Base-by-base conservation (phyloP, 805 yeast genomes). In the Sugiyamaella qingdaonensis region DNA sequence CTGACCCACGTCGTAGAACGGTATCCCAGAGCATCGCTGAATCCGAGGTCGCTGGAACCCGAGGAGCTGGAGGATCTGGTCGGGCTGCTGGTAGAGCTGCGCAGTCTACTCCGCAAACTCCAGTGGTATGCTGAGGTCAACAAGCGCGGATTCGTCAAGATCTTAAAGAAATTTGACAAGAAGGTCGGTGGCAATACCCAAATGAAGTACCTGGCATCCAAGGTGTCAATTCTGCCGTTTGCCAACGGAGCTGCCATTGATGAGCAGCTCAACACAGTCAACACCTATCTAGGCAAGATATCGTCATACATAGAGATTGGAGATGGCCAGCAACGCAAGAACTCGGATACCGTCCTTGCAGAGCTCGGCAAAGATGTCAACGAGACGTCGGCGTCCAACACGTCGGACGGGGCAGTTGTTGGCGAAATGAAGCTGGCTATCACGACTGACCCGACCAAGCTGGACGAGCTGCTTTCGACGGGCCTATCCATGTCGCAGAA, bases 61-160 rank as follows among this genome's bases (percentile, higher is more conserved):
- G 80, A 78, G 53, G 89, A 85, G 53, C 74, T 78, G 29, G 85
- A 81, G 48, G 91, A 86, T 60, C 72, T 85, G 34, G 69, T 81
- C 31, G 81, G 80, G 19, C 84, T 89, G 16, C 71, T 91, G 36
- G 73, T 89, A 19, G 97, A 90, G 67, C 73, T 89, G 51, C 77
- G 96, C 46, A 77, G 85, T 14, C 81, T 82, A 54, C 80, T 86
- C 56, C 77, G 97, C 53, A 90, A 90, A 68, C 74, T 91, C 65
- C 90, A 88, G 67, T 92, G 97, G 96, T 91, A 80, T 67, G 95
- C 95, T 21, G 97, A 92, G 64, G 79, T 91, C 62, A 91, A 91
- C 73, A 88, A 86, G 64, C 82, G 95, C 56, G 98, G 96, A 0
- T 87, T 90, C 61, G 79, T 83, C 51, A 91, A 91, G 72, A 92